These are phyloP conservation scores for Saccharum officinarum DNA, from an alignment of 176 grass and related monocot genomes.

Conservation along the genomic window DNA sequence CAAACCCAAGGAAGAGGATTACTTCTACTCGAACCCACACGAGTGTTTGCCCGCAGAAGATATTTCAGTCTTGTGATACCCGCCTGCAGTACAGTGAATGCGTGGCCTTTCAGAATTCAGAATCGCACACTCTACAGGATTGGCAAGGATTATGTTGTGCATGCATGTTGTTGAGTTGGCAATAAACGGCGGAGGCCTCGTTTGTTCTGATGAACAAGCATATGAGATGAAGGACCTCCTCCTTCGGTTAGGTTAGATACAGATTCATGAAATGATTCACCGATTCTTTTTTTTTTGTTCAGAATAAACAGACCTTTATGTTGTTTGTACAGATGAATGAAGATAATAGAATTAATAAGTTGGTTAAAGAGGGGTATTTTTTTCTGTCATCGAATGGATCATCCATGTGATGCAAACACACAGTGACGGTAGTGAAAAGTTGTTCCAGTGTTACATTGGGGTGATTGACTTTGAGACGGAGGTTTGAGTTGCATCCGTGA, in stretches of 20 bases:
- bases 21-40: slow-evolving; percentile 86
- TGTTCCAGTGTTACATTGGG: too few relatives aligned
- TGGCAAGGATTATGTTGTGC: not conserved
- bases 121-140: not conserved
- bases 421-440: too few relatives aligned
- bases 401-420: not conserved
- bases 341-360: not conserved
- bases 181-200: slow-evolving; percentile 40
- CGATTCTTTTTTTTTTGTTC: not conserved
- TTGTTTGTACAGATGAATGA: slow-evolving; percentile 27
- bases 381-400: not conserved
- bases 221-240: not conserved
- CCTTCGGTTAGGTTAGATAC: slow-evolving; percentile 21
- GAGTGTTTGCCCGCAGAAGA: slow-evolving; percentile 77
- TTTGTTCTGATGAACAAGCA: slow-evolving; percentile 11
- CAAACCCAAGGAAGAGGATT: slow-evolving; percentile 93
- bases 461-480: not conserved
- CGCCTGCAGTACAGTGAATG: not conserved
- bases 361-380: not conserved
- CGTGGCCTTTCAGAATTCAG: slow-evolving; percentile 45
- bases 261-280: slow-evolving; percentile 20
- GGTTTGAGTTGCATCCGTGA: not conserved
- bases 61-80: slow-evolving; percentile 40
- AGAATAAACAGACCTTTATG: not conserved
- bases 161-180: slow-evolving; percentile 36